Evolutionary conservation across 2,329 filamentous ascomycete species (phyloP).

Genomic region (Cryphonectria carpinicola): DNA sequence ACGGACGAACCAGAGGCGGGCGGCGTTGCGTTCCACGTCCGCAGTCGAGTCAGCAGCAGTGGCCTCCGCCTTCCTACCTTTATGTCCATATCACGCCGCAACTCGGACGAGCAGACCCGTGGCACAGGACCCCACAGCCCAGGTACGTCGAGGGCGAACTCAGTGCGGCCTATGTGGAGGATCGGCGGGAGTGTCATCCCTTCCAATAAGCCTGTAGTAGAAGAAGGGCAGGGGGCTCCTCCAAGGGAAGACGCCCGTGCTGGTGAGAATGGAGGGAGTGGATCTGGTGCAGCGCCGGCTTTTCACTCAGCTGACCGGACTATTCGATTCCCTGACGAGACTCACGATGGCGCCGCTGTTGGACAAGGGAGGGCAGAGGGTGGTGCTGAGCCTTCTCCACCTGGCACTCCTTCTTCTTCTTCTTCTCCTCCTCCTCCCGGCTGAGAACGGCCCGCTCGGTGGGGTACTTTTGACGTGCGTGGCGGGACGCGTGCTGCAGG

Average conservation of each 20-base stretch:
- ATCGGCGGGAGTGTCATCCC: constrained; percentile 47
- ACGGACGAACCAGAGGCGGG: constrained; percentile 31
- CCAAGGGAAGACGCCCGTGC: neutral
- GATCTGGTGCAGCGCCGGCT: constrained; percentile 13
- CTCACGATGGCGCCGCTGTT: constrained; percentile 10
- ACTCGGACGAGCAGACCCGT: constrained; percentile 18
- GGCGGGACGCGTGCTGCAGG: neutral
- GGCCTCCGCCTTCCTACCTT: constrained; percentile 30
- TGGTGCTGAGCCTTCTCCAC: neutral
- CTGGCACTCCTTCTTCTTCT: neutral
- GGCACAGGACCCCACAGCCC: constrained; percentile 20
- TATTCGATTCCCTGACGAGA: constrained; percentile 51
- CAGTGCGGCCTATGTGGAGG: constrained; percentile 40
- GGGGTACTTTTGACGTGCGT: neutral
- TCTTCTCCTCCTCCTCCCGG: neutral
- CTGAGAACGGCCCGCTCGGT: constrained; percentile 1
- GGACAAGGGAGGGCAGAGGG: neutral
- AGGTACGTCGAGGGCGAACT: constrained; percentile 30
- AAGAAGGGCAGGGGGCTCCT: neutral
- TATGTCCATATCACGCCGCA: constrained; percentile 18
- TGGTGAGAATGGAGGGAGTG: constrained; percentile 19
- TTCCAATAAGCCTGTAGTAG: neutral
- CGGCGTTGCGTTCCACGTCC: constrained; percentile 36
- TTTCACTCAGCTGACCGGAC: constrained; percentile 38
- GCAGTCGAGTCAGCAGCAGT: constrained; percentile 38